Evolutionary conservation across 2,329 filamentous ascomycete species (phyloP).

Genomic region (Drechmeria coniospora): DNA sequence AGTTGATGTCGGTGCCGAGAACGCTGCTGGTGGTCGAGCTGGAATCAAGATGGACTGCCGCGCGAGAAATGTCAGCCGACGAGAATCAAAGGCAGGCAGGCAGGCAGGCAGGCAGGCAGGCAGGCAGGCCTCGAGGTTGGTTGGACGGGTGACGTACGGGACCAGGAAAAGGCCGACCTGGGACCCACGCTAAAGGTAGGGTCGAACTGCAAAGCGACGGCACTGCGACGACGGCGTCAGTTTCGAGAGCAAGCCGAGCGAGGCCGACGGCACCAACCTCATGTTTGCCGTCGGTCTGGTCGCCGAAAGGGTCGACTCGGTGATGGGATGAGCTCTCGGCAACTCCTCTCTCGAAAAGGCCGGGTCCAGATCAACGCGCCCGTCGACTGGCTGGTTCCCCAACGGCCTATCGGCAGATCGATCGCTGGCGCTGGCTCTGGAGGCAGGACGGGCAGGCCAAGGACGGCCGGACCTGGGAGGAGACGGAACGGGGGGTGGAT

Average conservation of each 20-base stretch:
- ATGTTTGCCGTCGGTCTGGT: slow-evolving; percentile 18
- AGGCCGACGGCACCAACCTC: slow-evolving; percentile 14
- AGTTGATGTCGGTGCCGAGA: slow-evolving; percentile 28
- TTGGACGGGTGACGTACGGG: slow-evolving; percentile 20
- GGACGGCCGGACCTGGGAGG: not conserved
- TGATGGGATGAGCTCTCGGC: no score
- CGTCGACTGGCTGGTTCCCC: no score
- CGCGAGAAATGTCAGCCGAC: no score
- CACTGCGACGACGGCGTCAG: slow-evolving; percentile 13
- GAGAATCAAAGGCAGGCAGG: no score
- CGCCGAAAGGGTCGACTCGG: no score
- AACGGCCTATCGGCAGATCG: no score
- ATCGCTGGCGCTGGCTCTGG: not conserved
- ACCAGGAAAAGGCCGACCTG: slow-evolving; percentile 35
- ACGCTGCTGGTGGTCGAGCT: slow-evolving; percentile 15
- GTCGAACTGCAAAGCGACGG: slow-evolving; percentile 37
- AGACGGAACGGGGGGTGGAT: slow-evolving; percentile 1
- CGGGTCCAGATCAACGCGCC: no score
- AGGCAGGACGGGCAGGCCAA: not conserved
- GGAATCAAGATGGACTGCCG: slow-evolving; percentile 20
- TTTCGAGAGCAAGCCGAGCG: not conserved
- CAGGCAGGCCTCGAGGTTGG: no score
- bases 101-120: no score
- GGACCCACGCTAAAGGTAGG: slow-evolving; percentile 35
- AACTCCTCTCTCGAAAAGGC: no score